A percentile compares a stretch with the other conserved stretches of the same genome.
These are phyloP conservation scores for Mucor sp. DNA, from an alignment of 371 early-diverging fungal species.

Conservation along the genomic window DNA sequence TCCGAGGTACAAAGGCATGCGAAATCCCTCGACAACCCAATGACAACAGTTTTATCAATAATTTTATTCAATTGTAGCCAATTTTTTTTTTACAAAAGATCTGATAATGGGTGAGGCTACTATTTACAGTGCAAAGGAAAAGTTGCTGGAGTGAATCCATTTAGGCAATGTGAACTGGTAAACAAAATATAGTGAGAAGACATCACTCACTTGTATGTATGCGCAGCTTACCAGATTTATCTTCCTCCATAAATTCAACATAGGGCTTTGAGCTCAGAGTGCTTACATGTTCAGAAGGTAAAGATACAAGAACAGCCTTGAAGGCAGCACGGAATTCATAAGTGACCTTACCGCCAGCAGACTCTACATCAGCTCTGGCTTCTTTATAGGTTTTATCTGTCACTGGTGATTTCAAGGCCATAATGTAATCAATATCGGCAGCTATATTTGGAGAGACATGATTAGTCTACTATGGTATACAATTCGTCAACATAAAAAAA, in stretches of 20 bases:
- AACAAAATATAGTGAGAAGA: background rate
- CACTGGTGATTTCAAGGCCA: constrained; percentile 23
- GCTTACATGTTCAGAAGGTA: constrained; percentile 20
- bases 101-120: background rate
- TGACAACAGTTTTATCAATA: no score
- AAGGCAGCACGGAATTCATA: constrained; percentile 23
- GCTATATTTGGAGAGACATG: background rate
- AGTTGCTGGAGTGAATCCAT: background rate
- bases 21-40: no score
- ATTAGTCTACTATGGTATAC: background rate
- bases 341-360: constrained; percentile 21
- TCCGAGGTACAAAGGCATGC: no score
- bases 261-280: constrained; percentile 18
- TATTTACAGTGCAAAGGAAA: background rate
- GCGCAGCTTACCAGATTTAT: constrained; percentile 22
- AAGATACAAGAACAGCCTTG: constrained; percentile 21
- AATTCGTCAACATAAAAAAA: no score
- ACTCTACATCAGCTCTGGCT: constrained; percentile 24
- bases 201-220: background rate
- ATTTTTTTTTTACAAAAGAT: background rate
- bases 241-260: constrained; percentile 31
- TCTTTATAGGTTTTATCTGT: constrained; percentile 14
- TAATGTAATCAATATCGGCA: constrained; percentile 19
- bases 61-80: background rate
- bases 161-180: background rate